A percentile compares a stretch with the other conserved stretches of the same genome.
Evolutionary conservation across 1,139 yeast genomes (phyloP).

Genomic region (Wickerhamomyces sp.): DNA sequence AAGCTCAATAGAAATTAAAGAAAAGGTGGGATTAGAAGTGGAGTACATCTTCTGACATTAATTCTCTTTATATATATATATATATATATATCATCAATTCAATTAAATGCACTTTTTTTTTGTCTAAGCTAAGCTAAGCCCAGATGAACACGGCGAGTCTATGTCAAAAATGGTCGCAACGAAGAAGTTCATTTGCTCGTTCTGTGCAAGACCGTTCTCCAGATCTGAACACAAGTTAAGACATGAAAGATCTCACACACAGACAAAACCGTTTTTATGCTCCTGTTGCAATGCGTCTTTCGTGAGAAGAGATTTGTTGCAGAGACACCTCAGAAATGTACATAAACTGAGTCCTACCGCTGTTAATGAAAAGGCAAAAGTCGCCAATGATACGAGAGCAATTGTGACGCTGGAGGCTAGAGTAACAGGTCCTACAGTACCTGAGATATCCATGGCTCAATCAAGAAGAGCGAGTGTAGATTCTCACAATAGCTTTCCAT

Average conservation of each 20-base stretch:
- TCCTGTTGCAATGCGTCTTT: constrained; percentile 66
- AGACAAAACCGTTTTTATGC: constrained; percentile 79
- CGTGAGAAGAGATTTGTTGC: constrained; percentile 71
- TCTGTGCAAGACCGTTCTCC: constrained; percentile 77
- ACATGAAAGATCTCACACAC: constrained; percentile 81
- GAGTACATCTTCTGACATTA: too few species aligned
- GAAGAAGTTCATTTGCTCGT: constrained; percentile 70
- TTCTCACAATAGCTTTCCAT: too few species aligned
- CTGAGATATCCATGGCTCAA: neutral
- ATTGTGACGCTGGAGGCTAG: too few species aligned
- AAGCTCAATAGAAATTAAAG: too few species aligned
- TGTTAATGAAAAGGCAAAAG: neutral
- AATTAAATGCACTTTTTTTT: too few species aligned
- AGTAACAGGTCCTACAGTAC: too few species aligned
- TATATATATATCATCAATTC: too few species aligned
- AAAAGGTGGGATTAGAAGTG: too few species aligned
- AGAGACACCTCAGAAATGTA: constrained; percentile 75
- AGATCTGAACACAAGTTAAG: constrained; percentile 79
- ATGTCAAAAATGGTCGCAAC: constrained; percentile 37
- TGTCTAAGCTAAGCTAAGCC: too few species aligned
- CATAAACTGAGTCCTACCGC: constrained; percentile 34
- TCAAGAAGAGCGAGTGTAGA: neutral
- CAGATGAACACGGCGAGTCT: neutral
- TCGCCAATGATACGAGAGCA: too few species aligned
- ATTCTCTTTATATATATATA: too few species aligned